Percentiles rank a stretch among this genome's conserved stretches.
Conservation (phyloP, 495 filamentous ascomycete genomes). For the Penicillium herquei region DNA sequence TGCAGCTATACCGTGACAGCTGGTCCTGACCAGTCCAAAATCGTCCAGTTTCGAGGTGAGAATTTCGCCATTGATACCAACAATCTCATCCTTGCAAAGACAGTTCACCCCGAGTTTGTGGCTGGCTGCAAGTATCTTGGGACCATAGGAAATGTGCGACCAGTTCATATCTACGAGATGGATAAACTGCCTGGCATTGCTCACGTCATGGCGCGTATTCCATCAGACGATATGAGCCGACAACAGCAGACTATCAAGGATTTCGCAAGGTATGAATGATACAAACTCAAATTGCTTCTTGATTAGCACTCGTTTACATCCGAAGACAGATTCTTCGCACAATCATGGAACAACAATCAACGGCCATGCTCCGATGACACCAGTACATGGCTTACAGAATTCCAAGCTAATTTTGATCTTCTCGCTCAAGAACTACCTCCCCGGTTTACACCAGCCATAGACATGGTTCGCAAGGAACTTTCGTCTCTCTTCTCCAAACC, state of each 20-base stretch:
- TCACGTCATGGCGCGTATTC: constrained; percentile 13
- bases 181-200: constrained; percentile 16
- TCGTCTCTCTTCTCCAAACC: constrained; percentile 28
- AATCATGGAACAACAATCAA: constrained; percentile 14
- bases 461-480: constrained; percentile 20
- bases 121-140: constrained; percentile 17
- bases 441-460: constrained; percentile 13
- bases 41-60: constrained; percentile 22
- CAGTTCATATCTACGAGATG: constrained; percentile 19
- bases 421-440: constrained; percentile 13
- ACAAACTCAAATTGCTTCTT: too few species aligned
- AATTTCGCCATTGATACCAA: constrained; percentile 13
- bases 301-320: background rate
- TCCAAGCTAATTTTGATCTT: constrained; percentile 15
- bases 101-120: constrained; percentile 10
- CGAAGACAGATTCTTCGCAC: constrained; percentile 15
- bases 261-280: constrained; percentile 10
- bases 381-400: constrained; percentile 7
- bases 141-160: constrained; percentile 11
- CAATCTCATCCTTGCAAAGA: constrained; percentile 10
- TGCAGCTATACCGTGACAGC: constrained; percentile 30
- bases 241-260: constrained; percentile 12
- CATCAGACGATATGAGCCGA: constrained; percentile 11
- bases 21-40: constrained; percentile 10
- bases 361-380: constrained; percentile 8